Evolutionary conservation across 371 early-diverging fungal genomes (phyloP), one percentile per base, ranked within the genome.

Genomic region (Lichtheimia ramosa): DNA sequence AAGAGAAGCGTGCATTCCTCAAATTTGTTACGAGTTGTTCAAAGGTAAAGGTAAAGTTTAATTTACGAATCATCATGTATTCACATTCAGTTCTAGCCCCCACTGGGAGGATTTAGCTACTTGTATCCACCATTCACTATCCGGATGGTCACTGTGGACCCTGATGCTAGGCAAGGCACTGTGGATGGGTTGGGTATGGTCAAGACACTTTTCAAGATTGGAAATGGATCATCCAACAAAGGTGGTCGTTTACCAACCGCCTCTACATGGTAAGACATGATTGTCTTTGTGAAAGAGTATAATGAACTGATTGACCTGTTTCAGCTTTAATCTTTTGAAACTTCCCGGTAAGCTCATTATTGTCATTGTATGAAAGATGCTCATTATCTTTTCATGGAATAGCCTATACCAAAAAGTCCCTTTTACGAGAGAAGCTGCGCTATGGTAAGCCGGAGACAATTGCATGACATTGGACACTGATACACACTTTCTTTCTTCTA

Each of bases 11-110:
- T 14, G 75, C 81, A 12, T 87, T 97, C 56, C 74, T 95, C 43
- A 90, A 90, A 68, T 97, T 95, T 73, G 87, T 89, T 5, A 97
- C 97, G 14, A 89, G 91, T 52, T 94, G 95, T 56, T 77, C 87
- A 23, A 86, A 84, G 73, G 83, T 80, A 70, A 56, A 34, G 12
- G 10, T 46, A 43, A 25, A 23, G 16, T 8, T n/a, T 40, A 39
- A 20, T 39, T n/a, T 46, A 48, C 5, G 18, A 34, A 10, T 18
- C 21, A 12, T 40, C 27, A 23, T 7, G 16, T 24, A 53, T 15
- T 20, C 2, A 48, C 23, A 1, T n/a, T 0, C 52, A 1, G 43
- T 61, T 71, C 16, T 80, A 93, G 71, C 94, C 96, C 16, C 97
- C 97, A 10, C 73, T 96, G 51, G 84, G 93, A 20, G 96, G 96